These are phyloP conservation scores for Corchorus olitorius DNA, from an alignment of 345 rosid species.

Conservation along the genomic window DNA sequence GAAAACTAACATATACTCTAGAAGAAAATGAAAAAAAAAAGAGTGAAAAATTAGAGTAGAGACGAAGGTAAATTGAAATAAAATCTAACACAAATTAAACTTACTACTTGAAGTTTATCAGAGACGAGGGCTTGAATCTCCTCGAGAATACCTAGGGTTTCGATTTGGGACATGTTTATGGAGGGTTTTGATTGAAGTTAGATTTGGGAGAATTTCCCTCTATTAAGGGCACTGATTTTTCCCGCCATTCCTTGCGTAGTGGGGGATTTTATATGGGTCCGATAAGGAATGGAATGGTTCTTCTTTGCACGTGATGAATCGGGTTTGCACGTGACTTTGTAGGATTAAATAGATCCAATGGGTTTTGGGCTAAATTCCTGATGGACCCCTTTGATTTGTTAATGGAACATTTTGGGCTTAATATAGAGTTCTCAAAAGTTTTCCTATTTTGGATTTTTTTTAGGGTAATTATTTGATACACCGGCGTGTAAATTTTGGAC, in stretches of 20 bases:
- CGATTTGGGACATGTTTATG: conserved; percentile 45
- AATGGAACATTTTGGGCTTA: no score
- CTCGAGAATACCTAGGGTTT: conserved; percentile 67
- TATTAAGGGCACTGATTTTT: conserved; percentile 28
- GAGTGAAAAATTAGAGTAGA: neutral
- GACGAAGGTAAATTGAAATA: neutral
- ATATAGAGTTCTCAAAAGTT: no score
- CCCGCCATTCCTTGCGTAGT: conserved; percentile 45
- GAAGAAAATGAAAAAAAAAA: neutral
- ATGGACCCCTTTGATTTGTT: no score
- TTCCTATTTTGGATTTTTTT: no score
- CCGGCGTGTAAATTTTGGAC: no score
- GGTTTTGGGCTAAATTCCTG: no score
- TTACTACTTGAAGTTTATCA: conserved; percentile 84
- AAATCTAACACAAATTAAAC: neutral
- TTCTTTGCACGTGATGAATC: neutral
- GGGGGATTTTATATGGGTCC: neutral
- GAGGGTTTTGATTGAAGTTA: conserved; percentile 16
- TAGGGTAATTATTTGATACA: no score
- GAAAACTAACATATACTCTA: neutral
- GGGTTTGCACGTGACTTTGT: neutral
- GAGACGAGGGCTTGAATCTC: conserved; percentile 76
- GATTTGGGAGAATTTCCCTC: conserved; percentile 37
- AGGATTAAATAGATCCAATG: no score
- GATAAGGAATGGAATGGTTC: neutral